These are phyloP conservation scores for Heliamphora pulchella DNA, from an alignment of 179 eudicot species.

Conservation along the genomic window DNA sequence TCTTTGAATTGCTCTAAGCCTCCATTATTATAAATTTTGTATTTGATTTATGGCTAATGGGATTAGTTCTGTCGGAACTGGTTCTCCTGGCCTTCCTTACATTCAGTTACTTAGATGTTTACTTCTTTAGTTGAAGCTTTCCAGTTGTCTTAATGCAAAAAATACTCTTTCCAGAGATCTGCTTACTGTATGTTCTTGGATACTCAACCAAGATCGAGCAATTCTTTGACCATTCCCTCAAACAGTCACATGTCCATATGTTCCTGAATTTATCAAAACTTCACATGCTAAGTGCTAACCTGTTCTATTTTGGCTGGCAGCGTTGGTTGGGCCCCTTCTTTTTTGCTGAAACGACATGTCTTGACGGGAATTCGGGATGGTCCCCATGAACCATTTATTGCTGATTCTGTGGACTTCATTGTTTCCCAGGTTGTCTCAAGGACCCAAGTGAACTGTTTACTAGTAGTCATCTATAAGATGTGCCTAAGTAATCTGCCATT, in stretches of 20 bases:
- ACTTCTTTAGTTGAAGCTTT: not conserved
- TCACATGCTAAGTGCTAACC: conserved; percentile 20
- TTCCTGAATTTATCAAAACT: conserved; percentile 13
- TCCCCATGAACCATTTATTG: conserved; percentile 97
- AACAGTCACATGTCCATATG: not conserved
- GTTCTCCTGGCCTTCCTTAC: not conserved
- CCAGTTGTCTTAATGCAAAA: not conserved
- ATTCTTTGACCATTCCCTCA: not conserved
- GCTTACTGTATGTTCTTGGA: not conserved
- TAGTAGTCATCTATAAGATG: conserved; percentile 3
- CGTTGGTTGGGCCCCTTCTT: conserved; percentile 94
- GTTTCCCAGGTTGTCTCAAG: conserved; percentile 72
- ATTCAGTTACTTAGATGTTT: not conserved
- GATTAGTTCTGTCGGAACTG: not conserved
- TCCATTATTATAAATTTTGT: not conserved
- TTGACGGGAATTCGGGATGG: conserved; percentile 82
- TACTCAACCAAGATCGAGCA: not conserved
- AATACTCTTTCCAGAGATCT: not conserved
- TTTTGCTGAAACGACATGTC: conserved; percentile 86
- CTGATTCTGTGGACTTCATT: conserved; percentile 97
- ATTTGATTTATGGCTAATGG: not conserved
- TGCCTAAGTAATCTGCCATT: conserved; percentile 6
- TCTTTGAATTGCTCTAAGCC: not conserved
- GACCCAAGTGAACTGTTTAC: not conserved
- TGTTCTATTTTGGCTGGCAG: conserved; percentile 38